phyloP scores from a whole-genome alignment of 768 basidiomycete species.

The Calvatia gigantea region DNA sequence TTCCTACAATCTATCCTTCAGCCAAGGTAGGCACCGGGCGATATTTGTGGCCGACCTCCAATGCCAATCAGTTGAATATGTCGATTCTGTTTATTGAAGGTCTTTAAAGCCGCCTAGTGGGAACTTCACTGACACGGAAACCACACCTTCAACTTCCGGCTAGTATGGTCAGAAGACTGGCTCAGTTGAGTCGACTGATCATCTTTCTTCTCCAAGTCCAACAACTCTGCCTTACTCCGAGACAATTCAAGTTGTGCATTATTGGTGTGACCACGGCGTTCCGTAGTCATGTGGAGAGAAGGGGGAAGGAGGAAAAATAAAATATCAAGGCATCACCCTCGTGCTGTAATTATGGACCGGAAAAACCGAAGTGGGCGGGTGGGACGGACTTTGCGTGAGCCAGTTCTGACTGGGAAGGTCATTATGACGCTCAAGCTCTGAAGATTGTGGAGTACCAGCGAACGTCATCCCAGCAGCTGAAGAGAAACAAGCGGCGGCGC shows the following conservation, averaged over 20 bases:
- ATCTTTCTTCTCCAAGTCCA: neutral
- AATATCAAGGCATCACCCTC: neutral
- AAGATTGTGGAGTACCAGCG: too few species aligned
- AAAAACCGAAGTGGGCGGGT: neutral
- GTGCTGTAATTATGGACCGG: neutral
- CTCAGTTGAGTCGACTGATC: neutral
- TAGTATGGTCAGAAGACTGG: constrained; percentile 28
- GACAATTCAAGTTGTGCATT: neutral
- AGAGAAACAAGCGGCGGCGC: too few species aligned
- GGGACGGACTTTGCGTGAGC: neutral
- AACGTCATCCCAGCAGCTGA: too few species aligned
- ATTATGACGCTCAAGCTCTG: too few species aligned
- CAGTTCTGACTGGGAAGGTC: too few species aligned
- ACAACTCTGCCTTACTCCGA: neutral
- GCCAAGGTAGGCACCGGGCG: neutral
- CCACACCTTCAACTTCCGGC: constrained; percentile 35
- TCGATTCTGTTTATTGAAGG: constrained; percentile 30
- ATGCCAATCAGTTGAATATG: constrained; percentile 53
- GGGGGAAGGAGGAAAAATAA: neutral
- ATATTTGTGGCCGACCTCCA: constrained; percentile 30
- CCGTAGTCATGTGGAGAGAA: neutral
- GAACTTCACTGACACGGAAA: neutral
- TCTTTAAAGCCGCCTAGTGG: neutral
- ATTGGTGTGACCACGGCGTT: neutral
- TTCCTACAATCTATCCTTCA: constrained; percentile 33